phyloP scores from a whole-genome alignment of 1,139 yeast genomes.

The Arxiozyma heterogenica region DNA sequence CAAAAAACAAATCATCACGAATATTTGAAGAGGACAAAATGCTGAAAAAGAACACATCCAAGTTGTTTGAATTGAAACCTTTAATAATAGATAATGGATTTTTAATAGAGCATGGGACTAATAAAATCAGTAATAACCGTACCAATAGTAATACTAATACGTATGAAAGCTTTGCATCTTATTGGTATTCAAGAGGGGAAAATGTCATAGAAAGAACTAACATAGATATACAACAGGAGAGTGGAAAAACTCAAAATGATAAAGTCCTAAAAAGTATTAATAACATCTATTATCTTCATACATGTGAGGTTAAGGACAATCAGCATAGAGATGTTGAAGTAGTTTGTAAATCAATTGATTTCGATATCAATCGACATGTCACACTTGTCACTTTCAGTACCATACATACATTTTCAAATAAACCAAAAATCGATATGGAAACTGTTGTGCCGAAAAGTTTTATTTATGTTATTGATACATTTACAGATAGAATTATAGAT shows the following conservation, averaged over 20 bases:
- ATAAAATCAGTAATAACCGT: not conserved
- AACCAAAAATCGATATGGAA: not conserved
- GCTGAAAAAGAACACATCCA: not conserved
- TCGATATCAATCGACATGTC: slow-evolving; percentile 1
- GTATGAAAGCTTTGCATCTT: slow-evolving; percentile 1
- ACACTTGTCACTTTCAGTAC: slow-evolving; percentile 3
- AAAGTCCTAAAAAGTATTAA: not conserved
- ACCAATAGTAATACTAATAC: not conserved
- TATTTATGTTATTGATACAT: slow-evolving; percentile 12
- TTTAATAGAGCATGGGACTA: not conserved
- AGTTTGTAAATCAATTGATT: slow-evolving; percentile 14
- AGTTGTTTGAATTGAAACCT: not conserved
- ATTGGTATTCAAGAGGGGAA: slow-evolving; percentile 4
- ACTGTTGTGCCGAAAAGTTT: not conserved
- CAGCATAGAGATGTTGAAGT: not conserved
- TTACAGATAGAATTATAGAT: slow-evolving; percentile 14
- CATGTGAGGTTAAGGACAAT: not conserved
- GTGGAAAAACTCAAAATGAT: not conserved
- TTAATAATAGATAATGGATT: not conserved
- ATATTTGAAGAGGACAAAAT: not conserved
- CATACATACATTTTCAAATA: slow-evolving; percentile 2
- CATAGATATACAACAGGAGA: not conserved
- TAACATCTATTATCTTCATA: not conserved
- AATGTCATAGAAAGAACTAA: not conserved
- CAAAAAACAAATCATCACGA: not conserved